Evolutionary conservation across 768 basidiomycete genomes (phyloP), one percentile per base, ranked within the genome.

Genomic region (Amanita rimosa): DNA sequence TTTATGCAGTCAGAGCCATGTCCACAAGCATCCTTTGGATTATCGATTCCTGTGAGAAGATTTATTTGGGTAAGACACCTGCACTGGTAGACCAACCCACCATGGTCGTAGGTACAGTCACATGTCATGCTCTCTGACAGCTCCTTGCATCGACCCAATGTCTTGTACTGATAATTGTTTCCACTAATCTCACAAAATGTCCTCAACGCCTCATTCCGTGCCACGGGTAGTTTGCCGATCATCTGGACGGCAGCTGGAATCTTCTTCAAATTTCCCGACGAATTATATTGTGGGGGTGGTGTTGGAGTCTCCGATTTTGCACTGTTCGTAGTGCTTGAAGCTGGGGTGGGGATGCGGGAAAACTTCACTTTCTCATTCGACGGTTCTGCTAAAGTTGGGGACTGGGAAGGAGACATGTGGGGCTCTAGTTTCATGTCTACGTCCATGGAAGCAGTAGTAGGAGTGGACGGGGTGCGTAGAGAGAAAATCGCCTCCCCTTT

Each of bases 1-100:
- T 98, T 99, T 69, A 99, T 97, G 64, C 96, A 99, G 68, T 95
- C 89, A 19, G 90, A 91, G 53, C 77, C 71, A 34, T 81, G 77
- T 21, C 93, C 91, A 65, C 96, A 99, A 5, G 91, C 90, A 46
- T 65, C 66, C 38, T 78, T 70, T 10, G 70, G 72, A 53, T 74
- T 71, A 62, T 85, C 82, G 21, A 66, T 60, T 53, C 71, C 87
- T 90, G 60, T 62, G 38, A 26, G 27, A 22, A 31, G 31, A 34
- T 38, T 49, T 3, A 42, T 43, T 24, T 37, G 10, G 8, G 6
- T 19, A 21, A 39, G 38, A 37, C n/a, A 14, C 26, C 17, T 14
- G 14, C n/a, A 36, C 22, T 52, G 47, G 59, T 58, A 52, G 52
- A 60, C 52, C 54, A 57, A 84, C 88, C 72, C 63, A 95, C 91